Percentiles rank a stretch among this genome's conserved stretches.
phyloP scores from a whole-genome alignment of 495 filamentous ascomycete genomes.

The Penicillium ucsense region DNA sequence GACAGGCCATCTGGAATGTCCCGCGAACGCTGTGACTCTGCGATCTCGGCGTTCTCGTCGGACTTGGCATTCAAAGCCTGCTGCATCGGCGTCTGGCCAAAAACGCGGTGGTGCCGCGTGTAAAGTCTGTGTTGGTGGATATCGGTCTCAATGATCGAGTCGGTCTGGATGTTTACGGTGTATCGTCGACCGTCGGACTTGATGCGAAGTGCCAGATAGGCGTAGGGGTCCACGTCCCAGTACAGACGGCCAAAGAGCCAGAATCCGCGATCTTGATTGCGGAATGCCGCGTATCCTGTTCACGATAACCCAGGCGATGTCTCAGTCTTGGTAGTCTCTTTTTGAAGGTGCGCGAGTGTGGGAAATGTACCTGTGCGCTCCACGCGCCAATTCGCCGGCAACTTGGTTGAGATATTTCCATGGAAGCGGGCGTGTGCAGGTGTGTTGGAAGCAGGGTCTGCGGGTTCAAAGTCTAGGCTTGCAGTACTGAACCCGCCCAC shows the following conservation, averaged over 20 bases:
- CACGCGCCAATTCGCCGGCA: constrained; percentile 45
- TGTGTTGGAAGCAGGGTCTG: constrained; percentile 28
- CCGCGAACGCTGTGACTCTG: constrained; percentile 16
- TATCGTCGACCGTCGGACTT: constrained; percentile 88
- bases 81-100: constrained; percentile 6
- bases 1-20: constrained; percentile 28
- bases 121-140: constrained; percentile 92
- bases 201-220: constrained; percentile 79
- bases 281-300: constrained; percentile 83
- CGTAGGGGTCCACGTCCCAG: constrained; percentile 84
- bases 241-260: constrained; percentile 70
- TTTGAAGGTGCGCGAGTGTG: neutral
- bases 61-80: constrained; percentile 7
- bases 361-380: constrained; percentile 55
- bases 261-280: constrained; percentile 48
- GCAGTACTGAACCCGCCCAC: constrained; percentile 77
- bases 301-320: constrained; percentile 12
- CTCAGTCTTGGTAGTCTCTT: neutral
- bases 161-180: constrained; percentile 92
- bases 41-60: constrained; percentile 13
- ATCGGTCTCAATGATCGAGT: constrained; percentile 83
- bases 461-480: constrained; percentile 56
- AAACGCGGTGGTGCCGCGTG: constrained; percentile 47
- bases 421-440: constrained; percentile 66
- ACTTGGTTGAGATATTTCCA: constrained; percentile 76